phyloP scores from a whole-genome alignment of 331 rosid genomes.

The Pyrus hybrid region DNA sequence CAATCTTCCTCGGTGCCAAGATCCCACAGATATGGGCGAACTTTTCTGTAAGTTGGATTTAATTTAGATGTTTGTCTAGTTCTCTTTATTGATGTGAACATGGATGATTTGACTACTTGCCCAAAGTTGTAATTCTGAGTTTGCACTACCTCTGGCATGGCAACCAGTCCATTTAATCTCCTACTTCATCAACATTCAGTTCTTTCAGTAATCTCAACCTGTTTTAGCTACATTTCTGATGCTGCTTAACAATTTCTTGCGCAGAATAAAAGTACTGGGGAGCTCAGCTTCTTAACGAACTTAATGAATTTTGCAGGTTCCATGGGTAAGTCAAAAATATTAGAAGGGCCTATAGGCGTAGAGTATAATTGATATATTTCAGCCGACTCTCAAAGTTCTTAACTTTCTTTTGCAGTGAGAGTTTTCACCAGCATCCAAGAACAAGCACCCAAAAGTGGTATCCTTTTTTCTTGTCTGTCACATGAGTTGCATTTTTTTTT shows the following conservation, averaged over 20 bases:
- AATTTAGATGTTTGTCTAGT: no score
- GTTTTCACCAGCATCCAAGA: constrained; percentile 62
- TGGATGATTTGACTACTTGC: not conserved
- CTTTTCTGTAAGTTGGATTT: constrained; percentile 68
- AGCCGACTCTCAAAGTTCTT: not conserved
- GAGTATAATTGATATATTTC: not conserved
- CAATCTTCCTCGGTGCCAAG: constrained; percentile 82
- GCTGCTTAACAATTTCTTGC: constrained; percentile 6
- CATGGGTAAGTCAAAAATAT: constrained; percentile 30
- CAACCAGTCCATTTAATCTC: not conserved
- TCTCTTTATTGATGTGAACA: not conserved
- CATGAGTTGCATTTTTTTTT: not conserved
- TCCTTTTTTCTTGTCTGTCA: constrained; percentile 11
- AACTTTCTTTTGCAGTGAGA: constrained; percentile 36
- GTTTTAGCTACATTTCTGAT: not conserved
- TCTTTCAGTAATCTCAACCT: not conserved
- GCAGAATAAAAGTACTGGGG: constrained; percentile 57
- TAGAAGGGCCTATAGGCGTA: not conserved
- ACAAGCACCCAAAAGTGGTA: constrained; percentile 48
- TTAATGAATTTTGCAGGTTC: constrained; percentile 52
- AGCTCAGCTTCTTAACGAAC: constrained; percentile 55
- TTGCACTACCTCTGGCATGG: not conserved
- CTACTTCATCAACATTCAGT: not conserved
- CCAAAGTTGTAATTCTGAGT: not conserved
- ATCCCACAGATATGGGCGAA: constrained; percentile 97